These are phyloP conservation scores for Porodaedalea pini DNA, from an alignment of 1,284 basidiomycete genomes.

Conservation along the genomic window DNA sequence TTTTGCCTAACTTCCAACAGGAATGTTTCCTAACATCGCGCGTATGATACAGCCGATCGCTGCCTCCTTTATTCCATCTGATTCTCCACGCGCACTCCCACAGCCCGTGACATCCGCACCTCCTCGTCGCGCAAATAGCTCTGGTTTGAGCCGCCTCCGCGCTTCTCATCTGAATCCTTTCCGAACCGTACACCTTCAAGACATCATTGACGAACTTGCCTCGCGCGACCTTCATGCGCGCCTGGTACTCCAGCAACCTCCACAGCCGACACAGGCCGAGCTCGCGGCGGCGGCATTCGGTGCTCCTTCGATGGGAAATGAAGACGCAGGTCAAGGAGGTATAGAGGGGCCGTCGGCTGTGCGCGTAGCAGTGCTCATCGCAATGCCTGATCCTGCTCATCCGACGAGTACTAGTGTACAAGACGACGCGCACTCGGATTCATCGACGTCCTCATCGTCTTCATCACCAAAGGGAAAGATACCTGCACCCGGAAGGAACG, in stretches of 20 bases:
- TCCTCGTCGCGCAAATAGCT: too few species aligned
- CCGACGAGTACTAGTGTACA: conserved; percentile 1
- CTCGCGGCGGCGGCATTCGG: conserved; percentile 6
- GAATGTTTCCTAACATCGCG: not conserved
- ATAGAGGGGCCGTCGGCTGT: not conserved
- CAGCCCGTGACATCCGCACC: not conserved
- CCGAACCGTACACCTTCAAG: not conserved
- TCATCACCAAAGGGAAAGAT: conserved; percentile 12
- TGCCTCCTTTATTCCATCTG: conserved; percentile 8
- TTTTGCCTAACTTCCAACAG: not conserved
- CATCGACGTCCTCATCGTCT: conserved; percentile 3
- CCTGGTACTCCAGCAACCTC: not conserved
- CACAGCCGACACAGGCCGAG: conserved; percentile 4
- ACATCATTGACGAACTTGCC: conserved; percentile 11
- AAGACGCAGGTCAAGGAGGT: not conserved
- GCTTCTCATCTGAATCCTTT: conserved; percentile 1
- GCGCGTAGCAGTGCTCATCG: conserved; percentile 49
- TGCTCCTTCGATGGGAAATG: not conserved
- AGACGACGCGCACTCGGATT: not conserved
- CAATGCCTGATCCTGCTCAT: conserved; percentile 43
- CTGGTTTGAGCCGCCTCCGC: not conserved
- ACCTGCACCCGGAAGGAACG: not conserved
- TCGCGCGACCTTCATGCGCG: conserved; percentile 4
- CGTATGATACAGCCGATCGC: conserved; percentile 7
- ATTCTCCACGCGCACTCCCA: not conserved